Conservation (phyloP, 2,329 filamentous ascomycete species). For the Aspergillus viridinutans region DNA sequence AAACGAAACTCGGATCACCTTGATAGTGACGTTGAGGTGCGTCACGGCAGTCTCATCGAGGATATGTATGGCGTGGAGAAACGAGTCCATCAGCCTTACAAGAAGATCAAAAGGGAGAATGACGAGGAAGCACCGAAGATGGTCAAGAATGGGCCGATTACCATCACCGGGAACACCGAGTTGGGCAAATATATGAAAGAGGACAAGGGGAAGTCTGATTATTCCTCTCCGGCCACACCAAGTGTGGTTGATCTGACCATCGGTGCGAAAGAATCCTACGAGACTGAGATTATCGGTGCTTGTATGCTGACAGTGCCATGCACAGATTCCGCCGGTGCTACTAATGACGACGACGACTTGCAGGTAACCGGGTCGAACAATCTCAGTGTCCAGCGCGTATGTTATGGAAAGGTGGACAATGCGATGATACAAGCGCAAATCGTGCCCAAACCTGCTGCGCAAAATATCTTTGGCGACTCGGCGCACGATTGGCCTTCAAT, state of each 20-base stretch:
- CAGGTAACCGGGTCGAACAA: conserved; percentile 52
- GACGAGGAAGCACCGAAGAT: conserved; percentile 43
- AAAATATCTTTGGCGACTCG: conserved; percentile 53
- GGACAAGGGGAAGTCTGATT: conserved; percentile 43
- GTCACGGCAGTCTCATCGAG: conserved; percentile 57
- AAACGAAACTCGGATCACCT: conserved; percentile 31
- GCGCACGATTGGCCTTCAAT: conserved; percentile 64
- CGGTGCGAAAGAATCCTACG: conserved; percentile 18
- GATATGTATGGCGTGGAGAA: conserved; percentile 70
- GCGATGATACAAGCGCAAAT: conserved; percentile 62
- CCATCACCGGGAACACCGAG: conserved; percentile 49
- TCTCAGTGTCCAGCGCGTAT: conserved; percentile 66
- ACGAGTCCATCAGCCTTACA: conserved; percentile 58
- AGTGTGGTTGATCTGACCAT: conserved; percentile 44
- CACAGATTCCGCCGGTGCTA: conserved; percentile 15
- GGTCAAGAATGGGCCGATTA: conserved; percentile 37
- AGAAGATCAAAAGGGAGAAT: conserved; percentile 58
- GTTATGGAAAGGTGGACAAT: conserved; percentile 71
- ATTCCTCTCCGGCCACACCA: conserved; percentile 48
- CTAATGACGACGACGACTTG: conserved; percentile 35
- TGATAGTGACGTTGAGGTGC: conserved; percentile 25
- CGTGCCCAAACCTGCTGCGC: conserved; percentile 64
- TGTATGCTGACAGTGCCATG: conserved; percentile 15
- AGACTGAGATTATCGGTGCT: not conserved
- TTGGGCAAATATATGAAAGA: conserved; percentile 65